Base-by-base conservation (phyloP, 1,284 basidiomycete genomes). In the Tetrapyrgos nigripes region DNA sequence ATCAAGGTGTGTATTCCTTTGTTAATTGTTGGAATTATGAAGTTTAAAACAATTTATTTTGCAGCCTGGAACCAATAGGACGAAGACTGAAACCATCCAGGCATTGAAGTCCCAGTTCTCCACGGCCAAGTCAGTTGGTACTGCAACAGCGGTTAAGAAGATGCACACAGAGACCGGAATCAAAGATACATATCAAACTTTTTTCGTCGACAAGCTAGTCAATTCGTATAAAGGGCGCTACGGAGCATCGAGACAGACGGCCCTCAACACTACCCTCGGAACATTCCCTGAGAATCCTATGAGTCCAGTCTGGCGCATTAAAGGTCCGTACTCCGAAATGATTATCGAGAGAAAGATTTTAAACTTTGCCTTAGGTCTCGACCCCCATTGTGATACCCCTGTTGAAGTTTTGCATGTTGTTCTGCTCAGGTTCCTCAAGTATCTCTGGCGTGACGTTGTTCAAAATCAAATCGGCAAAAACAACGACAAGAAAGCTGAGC, bases 351-450 rank as follows among this genome's bases (percentile, higher is more conserved):
- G 14, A 46, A 14, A n/a, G 11, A 27, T 53, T 3, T 9, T 53
- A 33, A 33, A 45, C 53, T 17, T 13, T 40, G 11, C 27, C 19
- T 6, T 44, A 73, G 72, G 66, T 4, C 60, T 75, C 2, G 70
- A 78, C 64, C 72, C 74, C 1, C 74, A 77, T 55, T 57, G 50
- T 19, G 76, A 78, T 54, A 77, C 72, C 0, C 75, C 74, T 0
- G 69, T 76, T 3, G 70, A 78, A 47, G 70, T 77, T 11, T 59
- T 78, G 0, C 76, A 78, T 61, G 68, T 73, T 2, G 64, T 77
- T n/a, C 62, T 78, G 0, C 68, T 79, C 2, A 74, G 77, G 0
- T 73, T 77, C 61, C 65, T 76, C 46, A 77, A 77, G 45, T 79
- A 78, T 51, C 62, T 77, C 10, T 77, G 76, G 76, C 65, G 68